phyloP scores from a whole-genome alignment of 768 basidiomycete genomes.

The Rhodosporidiobolus sp. region DNA sequence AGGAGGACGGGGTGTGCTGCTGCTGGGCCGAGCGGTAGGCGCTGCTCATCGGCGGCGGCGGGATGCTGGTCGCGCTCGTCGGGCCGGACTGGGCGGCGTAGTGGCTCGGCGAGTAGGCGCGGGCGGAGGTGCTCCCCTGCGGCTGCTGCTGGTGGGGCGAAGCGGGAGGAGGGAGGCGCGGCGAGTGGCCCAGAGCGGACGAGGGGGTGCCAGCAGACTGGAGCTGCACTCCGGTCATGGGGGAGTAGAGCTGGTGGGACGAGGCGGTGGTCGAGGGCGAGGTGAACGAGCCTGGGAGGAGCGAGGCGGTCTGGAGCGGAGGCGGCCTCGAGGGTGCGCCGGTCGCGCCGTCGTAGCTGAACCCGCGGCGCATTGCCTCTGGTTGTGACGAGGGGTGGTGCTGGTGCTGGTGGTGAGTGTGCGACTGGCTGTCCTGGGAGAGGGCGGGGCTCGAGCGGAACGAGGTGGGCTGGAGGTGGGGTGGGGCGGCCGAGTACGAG shows the following conservation, averaged over 20 bases:
- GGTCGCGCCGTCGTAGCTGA: slow-evolving; percentile 12
- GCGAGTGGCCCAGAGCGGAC: background rate
- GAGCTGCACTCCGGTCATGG: slow-evolving; percentile 15
- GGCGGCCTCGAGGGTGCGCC: too few species aligned
- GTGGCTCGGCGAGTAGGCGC: slow-evolving; percentile 22
- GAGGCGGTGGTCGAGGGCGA: background rate
- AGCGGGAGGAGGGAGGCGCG: background rate
- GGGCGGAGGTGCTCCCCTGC: background rate
- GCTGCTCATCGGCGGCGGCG: background rate
- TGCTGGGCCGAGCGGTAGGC: background rate
- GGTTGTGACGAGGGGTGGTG: background rate
- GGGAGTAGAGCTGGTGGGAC: background rate
- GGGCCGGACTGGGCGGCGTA: slow-evolving; percentile 11
- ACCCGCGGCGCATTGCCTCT: slow-evolving; percentile 13
- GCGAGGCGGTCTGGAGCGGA: slow-evolving; percentile 9
- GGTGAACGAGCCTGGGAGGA: slow-evolving; percentile 20
- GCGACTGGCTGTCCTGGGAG: too few species aligned
- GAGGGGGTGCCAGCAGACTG: background rate
- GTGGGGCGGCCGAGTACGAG: background rate
- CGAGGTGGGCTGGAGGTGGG: background rate
- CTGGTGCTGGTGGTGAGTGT: background rate
- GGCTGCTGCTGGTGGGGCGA: background rate
- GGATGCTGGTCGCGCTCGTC: background rate
- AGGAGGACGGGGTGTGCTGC: background rate
- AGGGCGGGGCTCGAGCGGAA: background rate